These are phyloP conservation scores for Venturia effusa DNA, from an alignment of 2,329 filamentous ascomycete species.

Conservation along the genomic window DNA sequence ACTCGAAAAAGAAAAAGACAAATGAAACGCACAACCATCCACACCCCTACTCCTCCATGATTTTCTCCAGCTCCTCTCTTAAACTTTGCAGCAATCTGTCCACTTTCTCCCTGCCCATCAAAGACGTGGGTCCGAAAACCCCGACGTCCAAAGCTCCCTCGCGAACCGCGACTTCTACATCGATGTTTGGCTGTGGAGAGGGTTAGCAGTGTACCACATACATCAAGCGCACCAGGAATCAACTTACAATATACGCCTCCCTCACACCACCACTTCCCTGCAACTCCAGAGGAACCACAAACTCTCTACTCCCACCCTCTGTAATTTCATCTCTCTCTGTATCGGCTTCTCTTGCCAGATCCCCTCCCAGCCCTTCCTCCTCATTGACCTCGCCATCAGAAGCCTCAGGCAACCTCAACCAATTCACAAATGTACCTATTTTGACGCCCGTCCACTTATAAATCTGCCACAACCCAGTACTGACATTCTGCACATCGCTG, in stretches of 20 bases:
- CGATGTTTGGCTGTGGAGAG: constrained; percentile 36
- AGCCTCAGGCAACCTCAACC: constrained; percentile 47
- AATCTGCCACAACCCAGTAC: constrained; percentile 60
- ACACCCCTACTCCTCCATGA: not conserved
- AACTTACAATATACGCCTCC: constrained; percentile 28
- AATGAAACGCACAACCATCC: not conserved
- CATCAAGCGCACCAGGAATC: not conserved
- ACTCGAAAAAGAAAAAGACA: not conserved
- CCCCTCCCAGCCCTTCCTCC: constrained; percentile 14
- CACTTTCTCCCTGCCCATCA: not conserved
- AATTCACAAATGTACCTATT: constrained; percentile 71
- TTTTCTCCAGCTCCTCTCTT: not conserved
- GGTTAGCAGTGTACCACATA: constrained; percentile 14
- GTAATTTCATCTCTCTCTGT: constrained; percentile 15
- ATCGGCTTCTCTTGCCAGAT: constrained; percentile 9
- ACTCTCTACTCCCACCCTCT: constrained; percentile 9
- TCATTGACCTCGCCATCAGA: constrained; percentile 14
- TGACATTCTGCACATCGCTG: constrained; percentile 41
- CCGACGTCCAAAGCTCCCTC: constrained; percentile 41
- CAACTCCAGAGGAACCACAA: constrained; percentile 17
- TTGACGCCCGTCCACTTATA: constrained; percentile 60
- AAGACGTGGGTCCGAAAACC: constrained; percentile 33
- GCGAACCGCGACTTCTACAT: constrained; percentile 43
- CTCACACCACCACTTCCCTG: constrained; percentile 17
- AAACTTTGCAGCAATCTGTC: constrained; percentile 1